These are phyloP conservation scores for Agaricus subrufescens DNA, from an alignment of 768 basidiomycete species.

Conservation along the genomic window DNA sequence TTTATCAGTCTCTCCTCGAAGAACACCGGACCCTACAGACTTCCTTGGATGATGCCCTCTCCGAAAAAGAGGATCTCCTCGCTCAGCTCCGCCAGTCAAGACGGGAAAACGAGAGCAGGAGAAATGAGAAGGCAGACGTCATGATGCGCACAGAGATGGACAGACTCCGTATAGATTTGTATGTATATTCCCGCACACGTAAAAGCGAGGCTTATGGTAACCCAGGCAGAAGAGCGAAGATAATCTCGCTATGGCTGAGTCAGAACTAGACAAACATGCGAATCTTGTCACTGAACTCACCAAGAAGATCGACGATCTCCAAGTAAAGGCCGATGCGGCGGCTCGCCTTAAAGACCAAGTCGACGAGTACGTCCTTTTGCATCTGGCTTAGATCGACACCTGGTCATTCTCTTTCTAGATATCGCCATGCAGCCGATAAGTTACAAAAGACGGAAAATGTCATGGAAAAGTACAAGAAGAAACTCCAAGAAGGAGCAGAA, in stretches of 20 bases:
- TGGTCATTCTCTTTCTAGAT: slow-evolving; percentile 38
- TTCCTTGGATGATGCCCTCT: slow-evolving; percentile 67
- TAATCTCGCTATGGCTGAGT: slow-evolving; percentile 76
- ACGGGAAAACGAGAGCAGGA: slow-evolving; percentile 53
- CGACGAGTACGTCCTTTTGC: slow-evolving; percentile 67
- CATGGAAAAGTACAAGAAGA: slow-evolving; percentile 98
- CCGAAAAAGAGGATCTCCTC: slow-evolving; percentile 76
- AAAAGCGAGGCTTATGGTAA: slow-evolving; percentile 12
- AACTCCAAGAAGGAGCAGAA: slow-evolving; percentile 91
- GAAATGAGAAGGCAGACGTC: slow-evolving; percentile 72
- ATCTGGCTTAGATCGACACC: background rate
- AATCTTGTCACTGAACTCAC: slow-evolving; percentile 66
- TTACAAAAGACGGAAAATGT: slow-evolving; percentile 94
- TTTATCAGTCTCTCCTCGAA: slow-evolving; percentile 69
- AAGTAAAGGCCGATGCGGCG: slow-evolving; percentile 71
- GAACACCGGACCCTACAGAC: slow-evolving; percentile 75
- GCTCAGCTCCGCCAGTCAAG: slow-evolving; percentile 55
- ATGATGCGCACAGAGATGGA: slow-evolving; percentile 80
- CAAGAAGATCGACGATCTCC: slow-evolving; percentile 77
- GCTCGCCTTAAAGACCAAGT: slow-evolving; percentile 85
- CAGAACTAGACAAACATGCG: slow-evolving; percentile 79
- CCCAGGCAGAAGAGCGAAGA: slow-evolving; percentile 92
- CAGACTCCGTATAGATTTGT: slow-evolving; percentile 79
- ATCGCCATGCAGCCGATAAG: slow-evolving; percentile 88
- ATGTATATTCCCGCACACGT: slow-evolving; percentile 30